These are phyloP conservation scores for Delphinella strobiligena DNA, from an alignment of 2,329 filamentous ascomycete genomes.

Conservation along the genomic window DNA sequence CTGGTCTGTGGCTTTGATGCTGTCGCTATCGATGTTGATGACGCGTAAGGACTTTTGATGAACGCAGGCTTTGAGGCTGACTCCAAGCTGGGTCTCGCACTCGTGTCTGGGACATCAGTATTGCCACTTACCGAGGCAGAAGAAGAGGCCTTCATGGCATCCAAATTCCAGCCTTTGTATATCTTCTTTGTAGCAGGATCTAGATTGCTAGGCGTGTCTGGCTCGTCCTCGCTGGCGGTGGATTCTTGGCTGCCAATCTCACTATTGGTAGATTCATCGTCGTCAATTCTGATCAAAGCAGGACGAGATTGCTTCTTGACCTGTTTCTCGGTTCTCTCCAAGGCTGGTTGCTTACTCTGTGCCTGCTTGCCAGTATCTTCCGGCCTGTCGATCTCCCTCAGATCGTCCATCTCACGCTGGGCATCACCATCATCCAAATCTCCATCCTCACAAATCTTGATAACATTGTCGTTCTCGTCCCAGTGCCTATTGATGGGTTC, in stretches of 20 bases:
- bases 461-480: slow-evolving; percentile 51
- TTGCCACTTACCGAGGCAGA: too few relatives aligned
- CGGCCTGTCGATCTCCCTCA: slow-evolving; percentile 36
- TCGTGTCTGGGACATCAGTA: too few relatives aligned
- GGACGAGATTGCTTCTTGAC: not conserved
- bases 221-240: slow-evolving; percentile 1
- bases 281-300: not conserved
- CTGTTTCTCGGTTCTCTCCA: slow-evolving; percentile 1
- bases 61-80: too few relatives aligned
- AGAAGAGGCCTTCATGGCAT: too few relatives aligned
- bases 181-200: too few relatives aligned
- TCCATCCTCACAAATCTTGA: slow-evolving; percentile 60
- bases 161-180: too few relatives aligned
- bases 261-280: not conserved
- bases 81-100: too few relatives aligned
- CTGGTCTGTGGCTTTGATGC: too few relatives aligned
- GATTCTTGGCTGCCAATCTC: not conserved
- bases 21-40: too few relatives aligned
- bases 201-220: too few relatives aligned
- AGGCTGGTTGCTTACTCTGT: not conserved
- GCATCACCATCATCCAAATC: slow-evolving; percentile 42
- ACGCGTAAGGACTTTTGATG: not conserved
- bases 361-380: not conserved
- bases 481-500: slow-evolving; percentile 13
- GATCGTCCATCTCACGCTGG: slow-evolving; percentile 56